A percentile compares a stretch with the other conserved stretches of the same genome.
These are phyloP conservation scores for Proliferodiscus dingleyae DNA, from an alignment of 2,329 filamentous ascomycete species.

Conservation along the genomic window DNA sequence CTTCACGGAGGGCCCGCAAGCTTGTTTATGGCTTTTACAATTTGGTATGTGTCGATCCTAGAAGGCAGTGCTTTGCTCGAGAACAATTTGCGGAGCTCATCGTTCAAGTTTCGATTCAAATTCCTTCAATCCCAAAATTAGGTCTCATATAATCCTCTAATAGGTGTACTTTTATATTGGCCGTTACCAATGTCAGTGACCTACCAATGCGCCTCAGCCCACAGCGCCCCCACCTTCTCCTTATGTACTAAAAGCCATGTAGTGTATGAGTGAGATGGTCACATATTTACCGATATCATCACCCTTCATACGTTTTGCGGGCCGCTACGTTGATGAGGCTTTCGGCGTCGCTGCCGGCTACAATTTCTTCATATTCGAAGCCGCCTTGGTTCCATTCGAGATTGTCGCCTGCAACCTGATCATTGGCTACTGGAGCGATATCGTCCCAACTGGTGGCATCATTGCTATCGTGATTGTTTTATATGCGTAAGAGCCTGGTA, in stretches of 20 bases:
- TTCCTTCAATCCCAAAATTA: background rate
- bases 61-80: background rate
- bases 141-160: conserved; percentile 37
- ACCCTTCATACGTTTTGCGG: conserved; percentile 73
- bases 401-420: conserved; percentile 61
- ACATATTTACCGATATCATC: conserved; percentile 72
- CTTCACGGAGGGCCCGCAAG: conserved; percentile 55
- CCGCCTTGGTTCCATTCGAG: conserved; percentile 62
- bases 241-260: conserved; percentile 61
- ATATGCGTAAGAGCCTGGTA: conserved; percentile 21
- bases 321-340: conserved; percentile 69
- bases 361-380: conserved; percentile 71
- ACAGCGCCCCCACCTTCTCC: conserved; percentile 39
- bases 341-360: conserved; percentile 69
- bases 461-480: conserved; percentile 53
- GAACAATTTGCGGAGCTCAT: no score
- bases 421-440: conserved; percentile 58
- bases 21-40: conserved; percentile 53
- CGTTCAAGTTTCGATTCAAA: no score
- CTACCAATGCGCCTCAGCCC: conserved; percentile 34
- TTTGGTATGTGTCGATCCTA: conserved; percentile 49
- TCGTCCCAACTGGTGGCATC: conserved; percentile 53
- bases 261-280: conserved; percentile 67
- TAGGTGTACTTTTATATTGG: conserved; percentile 53
- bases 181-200: conserved; percentile 46